Conservation (phyloP, 805 yeast species). For the Metschnikowia amazonensis region DNA sequence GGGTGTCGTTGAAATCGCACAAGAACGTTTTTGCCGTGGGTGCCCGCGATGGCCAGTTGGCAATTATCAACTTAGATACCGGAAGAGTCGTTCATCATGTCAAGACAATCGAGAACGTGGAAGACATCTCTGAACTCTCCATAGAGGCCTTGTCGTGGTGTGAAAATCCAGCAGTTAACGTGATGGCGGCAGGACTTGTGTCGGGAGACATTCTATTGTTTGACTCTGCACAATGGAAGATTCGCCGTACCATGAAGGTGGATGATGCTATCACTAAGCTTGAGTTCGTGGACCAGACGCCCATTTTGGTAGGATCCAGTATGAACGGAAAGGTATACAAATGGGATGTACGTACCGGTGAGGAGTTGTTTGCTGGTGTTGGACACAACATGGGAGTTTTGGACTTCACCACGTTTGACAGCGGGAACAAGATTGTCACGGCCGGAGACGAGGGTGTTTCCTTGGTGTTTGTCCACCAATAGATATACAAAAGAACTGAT, state of each 20-base stretch:
- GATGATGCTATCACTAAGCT: constrained; percentile 86
- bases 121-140: constrained; percentile 42
- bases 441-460: constrained; percentile 98
- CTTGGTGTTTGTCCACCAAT: constrained; percentile 48
- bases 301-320: constrained; percentile 62
- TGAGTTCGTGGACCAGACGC: constrained; percentile 56
- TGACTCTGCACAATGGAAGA: constrained; percentile 82
- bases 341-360: constrained; percentile 88
- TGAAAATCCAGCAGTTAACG: constrained; percentile 45
- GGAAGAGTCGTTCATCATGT: constrained; percentile 69
- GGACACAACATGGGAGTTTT: constrained; percentile 95
- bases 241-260: constrained; percentile 64
- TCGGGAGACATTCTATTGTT: constrained; percentile 81
- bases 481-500: background rate
- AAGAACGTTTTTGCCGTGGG: constrained; percentile 68
- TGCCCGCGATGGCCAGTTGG: constrained; percentile 81
- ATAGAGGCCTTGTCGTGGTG: constrained; percentile 76
- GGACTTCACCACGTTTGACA: constrained; percentile 69
- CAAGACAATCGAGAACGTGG: constrained; percentile 56
- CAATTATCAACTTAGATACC: constrained; percentile 68
- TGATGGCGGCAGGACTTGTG: constrained; percentile 83
- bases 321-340: constrained; percentile 84
- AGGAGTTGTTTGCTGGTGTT: constrained; percentile 67
- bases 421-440: constrained; percentile 70
- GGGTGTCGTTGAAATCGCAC: constrained; percentile 71